Conservation (phyloP, 106 monocot species). For the Xerophyta viscosa region DNA sequence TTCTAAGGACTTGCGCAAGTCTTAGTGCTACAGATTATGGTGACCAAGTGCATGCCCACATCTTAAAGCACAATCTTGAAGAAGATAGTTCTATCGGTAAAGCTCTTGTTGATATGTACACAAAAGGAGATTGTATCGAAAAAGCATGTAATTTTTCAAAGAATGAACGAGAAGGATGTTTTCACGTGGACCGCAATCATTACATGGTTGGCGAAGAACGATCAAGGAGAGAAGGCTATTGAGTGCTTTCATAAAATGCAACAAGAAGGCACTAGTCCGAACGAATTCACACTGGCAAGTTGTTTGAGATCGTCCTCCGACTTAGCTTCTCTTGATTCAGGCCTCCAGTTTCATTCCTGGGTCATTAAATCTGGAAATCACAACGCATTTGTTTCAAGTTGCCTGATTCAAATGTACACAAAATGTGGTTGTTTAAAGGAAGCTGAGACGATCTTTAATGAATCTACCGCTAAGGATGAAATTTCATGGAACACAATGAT, state of each 20-base stretch:
- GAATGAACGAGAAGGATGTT: conserved; percentile 23
- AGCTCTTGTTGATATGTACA: conserved; percentile 35
- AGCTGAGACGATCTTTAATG: conserved; percentile 19
- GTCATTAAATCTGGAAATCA: conserved; percentile 21
- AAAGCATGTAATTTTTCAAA: conserved; percentile 18
- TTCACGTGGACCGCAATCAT: conserved; percentile 41
- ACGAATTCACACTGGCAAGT: conserved; percentile 35
- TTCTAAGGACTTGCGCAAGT: conserved; percentile 32
- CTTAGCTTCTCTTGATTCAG: conserved; percentile 26
- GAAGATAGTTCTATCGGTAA: conserved; percentile 13
- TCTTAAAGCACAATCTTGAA: conserved; percentile 21
- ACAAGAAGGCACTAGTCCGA: conserved; percentile 14
- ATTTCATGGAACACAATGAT: too few relatives aligned
- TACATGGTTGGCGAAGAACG: conserved; percentile 17
- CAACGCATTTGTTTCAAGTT: conserved; percentile 17
- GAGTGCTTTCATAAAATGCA: conserved; percentile 23
- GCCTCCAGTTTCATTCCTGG: conserved; percentile 28
- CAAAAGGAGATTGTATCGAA: conserved; percentile 7
- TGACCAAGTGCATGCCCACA: conserved; percentile 29
- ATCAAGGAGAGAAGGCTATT: conserved; percentile 26
- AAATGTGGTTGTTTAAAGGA: conserved; percentile 40
- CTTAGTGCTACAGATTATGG: conserved; percentile 7
- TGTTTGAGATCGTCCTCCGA: conserved; percentile 35
- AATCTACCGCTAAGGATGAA: conserved; percentile 7
- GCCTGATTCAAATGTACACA: conserved; percentile 39